These are phyloP conservation scores for Drechslera avenae DNA, from an alignment of 2,329 filamentous ascomycete species.

Conservation along the genomic window DNA sequence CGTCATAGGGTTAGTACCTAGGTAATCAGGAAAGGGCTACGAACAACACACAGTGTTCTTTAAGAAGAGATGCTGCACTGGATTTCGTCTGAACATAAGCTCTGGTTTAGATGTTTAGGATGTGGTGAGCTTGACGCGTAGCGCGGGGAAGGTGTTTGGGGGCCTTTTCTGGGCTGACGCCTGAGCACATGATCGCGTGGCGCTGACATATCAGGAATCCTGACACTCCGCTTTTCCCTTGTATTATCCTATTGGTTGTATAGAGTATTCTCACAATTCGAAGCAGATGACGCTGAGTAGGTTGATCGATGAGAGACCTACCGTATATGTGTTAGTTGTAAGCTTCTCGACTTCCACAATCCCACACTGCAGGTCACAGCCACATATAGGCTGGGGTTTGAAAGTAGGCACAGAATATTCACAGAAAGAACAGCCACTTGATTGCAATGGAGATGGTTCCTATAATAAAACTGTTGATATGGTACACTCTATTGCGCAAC, in stretches of 20 bases:
- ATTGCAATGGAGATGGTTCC: slow-evolving; percentile 13
- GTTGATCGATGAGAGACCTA: no score
- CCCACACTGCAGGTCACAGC: no score
- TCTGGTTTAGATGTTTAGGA: neutral
- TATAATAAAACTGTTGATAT: slow-evolving; percentile 35
- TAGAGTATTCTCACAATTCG: no score
- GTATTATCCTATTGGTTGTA: no score
- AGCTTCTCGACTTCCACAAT: no score
- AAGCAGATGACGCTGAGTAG: no score
- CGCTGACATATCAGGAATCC: slow-evolving; percentile 29
- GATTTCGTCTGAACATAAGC: no score
- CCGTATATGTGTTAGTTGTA: no score
- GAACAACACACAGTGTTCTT: slow-evolving; percentile 10
- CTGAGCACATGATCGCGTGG: slow-evolving; percentile 33
- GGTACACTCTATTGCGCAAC: slow-evolving; percentile 51
- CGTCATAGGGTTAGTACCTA: slow-evolving; percentile 22
- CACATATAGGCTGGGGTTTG: no score
- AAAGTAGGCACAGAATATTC: no score
- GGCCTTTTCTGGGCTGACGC: slow-evolving; percentile 25
- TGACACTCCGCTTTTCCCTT: slow-evolving; percentile 6
- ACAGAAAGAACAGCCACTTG: no score
- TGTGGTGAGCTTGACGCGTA: slow-evolving; percentile 21
- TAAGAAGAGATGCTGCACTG: neutral
- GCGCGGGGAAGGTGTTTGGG: slow-evolving; percentile 6
- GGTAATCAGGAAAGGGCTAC: slow-evolving; percentile 53